Base-by-base conservation (phyloP, 2,329 filamentous ascomycete genomes). In the Trichoderma aggressivum region DNA sequence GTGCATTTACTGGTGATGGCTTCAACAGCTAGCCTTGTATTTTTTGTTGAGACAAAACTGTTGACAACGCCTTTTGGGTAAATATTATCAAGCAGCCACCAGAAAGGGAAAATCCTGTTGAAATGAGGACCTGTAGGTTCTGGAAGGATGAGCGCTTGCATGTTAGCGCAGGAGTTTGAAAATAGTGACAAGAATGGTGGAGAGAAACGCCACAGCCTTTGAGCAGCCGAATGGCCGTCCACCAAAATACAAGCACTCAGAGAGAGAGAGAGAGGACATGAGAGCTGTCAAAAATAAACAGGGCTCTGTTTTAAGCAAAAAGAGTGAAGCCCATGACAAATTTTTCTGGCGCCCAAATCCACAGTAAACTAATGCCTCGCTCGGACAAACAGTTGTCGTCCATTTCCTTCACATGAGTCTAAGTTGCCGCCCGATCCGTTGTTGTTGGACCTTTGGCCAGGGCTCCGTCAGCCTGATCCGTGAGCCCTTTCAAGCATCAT, bases 351-450 rank as follows among this genome's bases (percentile, higher is more conserved):
- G 11, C n/a, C 21, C 47, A 24, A 24, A 50, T 21, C 43, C 43
- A 0, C n/a, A 21, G 43, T 21, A 50, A 50, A 43, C 39, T n/a
- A 43, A 16, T 50, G 21, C n/a, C 43, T 50, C 43, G n/a, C n/a
- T 50, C 43, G 43, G 43, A 50, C 18, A 50, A 50, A 50, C n/a
- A 50, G n/a, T 21, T 50, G 43, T 50, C 43, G n/a, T 50, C 43
- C 43, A 43, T 43, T 43, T 43, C 7, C 39, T 10, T 43, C 39
- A 7, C 11, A 30, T 18, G 16, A 43, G 32, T 47, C 36, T 43
- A 47, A 50, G n/a, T 47, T 68, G 64, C 55, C 64, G 64, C 65
- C 36, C 65, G 56, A 68, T 32, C 55, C 55, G 56, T 60, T 39
- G 36, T 8, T 24, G 53, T 39, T 60, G 53, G 36, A 21, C 32